A percentile compares a stretch with the other conserved stretches of the same genome.
These are phyloP conservation scores for Obelidium mucronatum DNA, from an alignment of 192 early-diverging fungal genomes.

Conservation along the genomic window DNA sequence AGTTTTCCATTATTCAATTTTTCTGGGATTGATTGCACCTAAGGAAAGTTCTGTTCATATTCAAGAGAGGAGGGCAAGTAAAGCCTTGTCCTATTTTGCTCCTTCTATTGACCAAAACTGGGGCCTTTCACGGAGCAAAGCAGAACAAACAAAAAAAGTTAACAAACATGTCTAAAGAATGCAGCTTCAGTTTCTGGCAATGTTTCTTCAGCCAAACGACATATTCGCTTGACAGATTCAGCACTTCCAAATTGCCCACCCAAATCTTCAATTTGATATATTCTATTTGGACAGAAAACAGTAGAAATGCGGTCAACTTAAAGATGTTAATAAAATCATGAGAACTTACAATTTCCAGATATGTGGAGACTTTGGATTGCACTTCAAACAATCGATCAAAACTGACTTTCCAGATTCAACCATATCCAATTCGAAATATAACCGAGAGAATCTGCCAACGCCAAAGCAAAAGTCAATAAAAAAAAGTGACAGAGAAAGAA, in stretches of 20 bases:
- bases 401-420: conserved; percentile 1
- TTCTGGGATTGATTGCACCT: not conserved
- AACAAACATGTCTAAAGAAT: not conserved
- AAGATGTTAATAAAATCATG: not conserved
- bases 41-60: no score
- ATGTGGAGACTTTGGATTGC: not conserved
- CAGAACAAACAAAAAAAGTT: not conserved
- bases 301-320: not conserved
- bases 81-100: not conserved
- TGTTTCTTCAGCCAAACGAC: not conserved
- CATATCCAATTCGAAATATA: conserved; percentile 14
- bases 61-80: no score
- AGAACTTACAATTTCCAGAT: conserved; percentile 12
- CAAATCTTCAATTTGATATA: not conserved
- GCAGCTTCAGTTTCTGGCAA: not conserved
- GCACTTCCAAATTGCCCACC: conserved; percentile 14
- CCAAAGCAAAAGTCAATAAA: not conserved
- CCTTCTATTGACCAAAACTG: not conserved
- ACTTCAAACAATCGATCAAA: not conserved
- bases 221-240: not conserved
- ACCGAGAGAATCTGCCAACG: conserved; percentile 1
- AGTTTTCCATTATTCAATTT: not conserved
- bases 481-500: not conserved
- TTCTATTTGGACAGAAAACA: not conserved
- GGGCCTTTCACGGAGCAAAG: not conserved